Evolutionary conservation across 192 early-diverging fungal species (phyloP), one percentile per base, ranked within the genome.

Genomic region (Mortierella hygrophila): DNA sequence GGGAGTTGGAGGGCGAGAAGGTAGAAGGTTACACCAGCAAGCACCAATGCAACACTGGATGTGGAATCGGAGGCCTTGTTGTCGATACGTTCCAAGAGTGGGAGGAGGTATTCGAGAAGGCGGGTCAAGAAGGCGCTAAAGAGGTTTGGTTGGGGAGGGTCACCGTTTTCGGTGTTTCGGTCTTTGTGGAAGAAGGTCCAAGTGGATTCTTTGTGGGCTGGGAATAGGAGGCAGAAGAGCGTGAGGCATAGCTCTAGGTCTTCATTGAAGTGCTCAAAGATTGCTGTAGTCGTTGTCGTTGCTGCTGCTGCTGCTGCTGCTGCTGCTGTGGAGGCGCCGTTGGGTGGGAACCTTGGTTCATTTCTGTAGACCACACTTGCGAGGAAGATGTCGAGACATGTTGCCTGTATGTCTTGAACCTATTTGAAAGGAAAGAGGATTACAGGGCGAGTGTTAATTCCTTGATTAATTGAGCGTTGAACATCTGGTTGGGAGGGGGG

Each of bases 351-450:
- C 20, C 72, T 63, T 3, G 70, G 72, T 7, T 79, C 77, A 29
- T 37, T 49, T 52, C 73, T 78, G 52, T 78, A 52, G 10, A 70
- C 47, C 18, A 85, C 7, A 20, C 73, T 71, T 2, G 32, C 40
- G 23, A 79, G 70, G 23, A 74, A 85, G 0, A 85, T 57, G 52
- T 85, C 82, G 4, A 85, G 42, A 23, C 82, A 79, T 0, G 79
- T 21, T 1, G 81, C 81, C 2, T n/a, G 52, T 35, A 37, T 23
- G 18, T 77, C 41, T 26, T 68, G 68, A n/a, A 77, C 44, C 73
- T 75, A 70, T 32, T 37, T 2, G 1, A 40, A 40, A 52, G 1
- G 20, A 52, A 52, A 15, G 20, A 52, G 49, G 16, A 20, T 21
- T 32, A 15, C 1, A 65, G 4, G 23, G 55, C n/a, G n/a, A 29